Conservation (phyloP, 352 stramenopile species). For the Aphanomyces astaci region DNA sequence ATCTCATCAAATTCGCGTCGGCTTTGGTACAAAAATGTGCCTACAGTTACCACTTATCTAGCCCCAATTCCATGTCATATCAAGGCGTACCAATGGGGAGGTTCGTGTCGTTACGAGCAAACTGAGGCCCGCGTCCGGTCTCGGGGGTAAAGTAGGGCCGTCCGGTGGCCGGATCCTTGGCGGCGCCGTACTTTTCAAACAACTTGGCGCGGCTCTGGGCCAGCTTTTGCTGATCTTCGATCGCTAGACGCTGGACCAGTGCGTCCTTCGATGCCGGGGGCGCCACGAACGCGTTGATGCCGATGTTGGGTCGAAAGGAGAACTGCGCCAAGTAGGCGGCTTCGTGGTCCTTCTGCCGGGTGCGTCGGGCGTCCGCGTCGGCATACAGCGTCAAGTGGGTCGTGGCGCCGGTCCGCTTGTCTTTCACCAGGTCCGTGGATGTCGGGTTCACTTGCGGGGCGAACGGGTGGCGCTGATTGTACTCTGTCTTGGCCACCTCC, state of each 20-base stretch:
- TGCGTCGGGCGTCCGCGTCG: slow-evolving; percentile 45
- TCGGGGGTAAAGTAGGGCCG: slow-evolving; percentile 63
- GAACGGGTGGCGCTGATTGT: slow-evolving; percentile 58
- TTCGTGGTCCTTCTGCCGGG: slow-evolving; percentile 38
- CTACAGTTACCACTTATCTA: background rate
- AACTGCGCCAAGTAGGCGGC: slow-evolving; percentile 54
- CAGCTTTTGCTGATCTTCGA: slow-evolving; percentile 57
- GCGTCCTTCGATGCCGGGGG: slow-evolving; percentile 30
- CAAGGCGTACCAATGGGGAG: slow-evolving; percentile 41
- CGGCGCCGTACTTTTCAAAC: slow-evolving; percentile 52
- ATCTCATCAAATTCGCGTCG: slow-evolving; percentile 59
- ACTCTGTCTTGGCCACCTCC: slow-evolving; percentile 54
- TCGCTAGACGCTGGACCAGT: slow-evolving; percentile 59
- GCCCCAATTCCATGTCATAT: background rate
- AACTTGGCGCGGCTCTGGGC: slow-evolving; percentile 48
- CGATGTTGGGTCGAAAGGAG: slow-evolving; percentile 72
- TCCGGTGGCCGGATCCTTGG: slow-evolving; percentile 50
- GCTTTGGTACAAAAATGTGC: slow-evolving; percentile 61
- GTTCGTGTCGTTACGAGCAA: slow-evolving; percentile 58
- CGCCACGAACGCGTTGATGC: slow-evolving; percentile 38
- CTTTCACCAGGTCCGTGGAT: slow-evolving; percentile 62
- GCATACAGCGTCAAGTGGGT: slow-evolving; percentile 58
- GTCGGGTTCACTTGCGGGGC: slow-evolving; percentile 61
- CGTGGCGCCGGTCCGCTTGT: slow-evolving; percentile 41
- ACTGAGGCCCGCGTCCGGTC: slow-evolving; percentile 48